Percentiles rank a stretch among this genome's conserved stretches.
Conservation (phyloP, 176 grass and related monocot genomes). For the Carex kokanica region DNA sequence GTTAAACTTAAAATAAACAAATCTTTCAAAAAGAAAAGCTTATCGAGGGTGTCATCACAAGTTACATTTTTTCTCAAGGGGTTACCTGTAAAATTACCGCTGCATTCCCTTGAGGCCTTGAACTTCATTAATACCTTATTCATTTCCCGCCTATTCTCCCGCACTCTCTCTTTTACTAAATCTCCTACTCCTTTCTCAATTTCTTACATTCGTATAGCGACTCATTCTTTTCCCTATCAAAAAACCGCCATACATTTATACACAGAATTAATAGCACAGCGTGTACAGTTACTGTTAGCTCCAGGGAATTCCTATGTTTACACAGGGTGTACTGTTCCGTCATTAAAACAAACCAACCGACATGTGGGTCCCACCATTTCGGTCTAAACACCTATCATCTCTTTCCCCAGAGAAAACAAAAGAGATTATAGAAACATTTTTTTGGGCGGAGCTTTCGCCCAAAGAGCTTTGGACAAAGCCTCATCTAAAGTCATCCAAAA, state of each 20-base stretch:
- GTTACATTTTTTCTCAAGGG: background rate
- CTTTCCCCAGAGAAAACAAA: too few relatives aligned
- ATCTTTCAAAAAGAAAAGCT: too few relatives aligned
- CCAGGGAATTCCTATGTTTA: background rate
- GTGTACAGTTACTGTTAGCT: too few relatives aligned
- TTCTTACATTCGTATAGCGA: background rate
- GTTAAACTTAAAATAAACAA: background rate
- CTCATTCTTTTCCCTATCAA: background rate
- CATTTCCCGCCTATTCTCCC: slow-evolving; percentile 20
- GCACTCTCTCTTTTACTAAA: too few relatives aligned
- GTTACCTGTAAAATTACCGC: background rate
- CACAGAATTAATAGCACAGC: background rate
- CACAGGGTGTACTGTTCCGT: background rate
- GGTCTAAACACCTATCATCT: background rate
- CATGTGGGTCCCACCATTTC: background rate
- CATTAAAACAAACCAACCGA: background rate
- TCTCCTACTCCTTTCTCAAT: background rate
- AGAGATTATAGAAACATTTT: background rate
- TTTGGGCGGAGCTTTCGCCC: background rate
- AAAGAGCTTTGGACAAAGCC: too few relatives aligned
- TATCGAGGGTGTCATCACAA: background rate
- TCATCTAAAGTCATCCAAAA: too few relatives aligned
- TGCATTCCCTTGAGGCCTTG: too few relatives aligned
- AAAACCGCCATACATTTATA: background rate
- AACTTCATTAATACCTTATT: background rate